A percentile compares a stretch with the other conserved stretches of the same genome.
Evolutionary conservation across 208 protist genomes (phyloP).

Genomic region (Entamoeba invadens): DNA sequence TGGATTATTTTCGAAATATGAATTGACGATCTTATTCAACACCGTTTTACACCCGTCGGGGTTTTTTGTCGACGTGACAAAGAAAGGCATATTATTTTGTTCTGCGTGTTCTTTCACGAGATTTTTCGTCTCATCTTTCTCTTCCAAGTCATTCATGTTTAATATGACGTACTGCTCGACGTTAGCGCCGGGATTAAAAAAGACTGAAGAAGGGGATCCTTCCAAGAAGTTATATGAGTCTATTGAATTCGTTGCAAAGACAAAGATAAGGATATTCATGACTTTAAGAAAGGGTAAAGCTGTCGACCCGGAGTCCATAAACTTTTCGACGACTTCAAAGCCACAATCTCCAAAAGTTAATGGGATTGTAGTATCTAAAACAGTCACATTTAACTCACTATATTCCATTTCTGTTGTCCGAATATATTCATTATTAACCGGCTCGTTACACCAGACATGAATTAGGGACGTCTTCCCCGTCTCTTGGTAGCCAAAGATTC

Average conservation of each 20-base stretch:
- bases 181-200: background rate
- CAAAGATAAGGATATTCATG: background rate
- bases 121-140: background rate
- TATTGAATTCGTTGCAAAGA: background rate
- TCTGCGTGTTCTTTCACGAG: background rate
- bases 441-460: background rate
- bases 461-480: background rate
- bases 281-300: background rate
- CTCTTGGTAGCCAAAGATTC: background rate
- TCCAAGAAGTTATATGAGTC: background rate
- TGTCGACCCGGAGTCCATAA: background rate
- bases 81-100: background rate
- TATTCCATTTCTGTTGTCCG: background rate
- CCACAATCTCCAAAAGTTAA: background rate
- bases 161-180: background rate
- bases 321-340: too few relatives aligned
- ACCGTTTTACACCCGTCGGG: background rate
- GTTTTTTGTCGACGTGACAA: background rate
- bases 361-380: background rate
- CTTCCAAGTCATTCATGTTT: background rate
- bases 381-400: background rate
- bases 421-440: background rate
- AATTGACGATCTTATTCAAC: background rate
- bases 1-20: background rate
- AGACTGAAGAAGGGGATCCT: background rate